Conservation (phyloP, 2,329 filamentous ascomycete species). For the Lachnellula arida region DNA sequence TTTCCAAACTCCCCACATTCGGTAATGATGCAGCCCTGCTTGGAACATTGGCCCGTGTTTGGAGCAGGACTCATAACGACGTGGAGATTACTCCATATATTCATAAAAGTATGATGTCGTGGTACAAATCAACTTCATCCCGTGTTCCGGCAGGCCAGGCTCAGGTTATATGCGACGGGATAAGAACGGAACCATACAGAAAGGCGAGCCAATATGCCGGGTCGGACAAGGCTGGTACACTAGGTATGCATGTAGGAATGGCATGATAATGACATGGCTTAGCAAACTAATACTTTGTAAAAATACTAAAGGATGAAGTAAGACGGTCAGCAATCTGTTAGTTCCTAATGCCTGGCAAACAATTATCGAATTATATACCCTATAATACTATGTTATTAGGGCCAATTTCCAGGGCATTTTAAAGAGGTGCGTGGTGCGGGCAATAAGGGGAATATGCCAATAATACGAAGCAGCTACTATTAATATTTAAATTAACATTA, state of each 20-base stretch:
- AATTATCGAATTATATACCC: not conserved
- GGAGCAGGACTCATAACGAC: not conserved
- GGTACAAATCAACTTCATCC: not conserved
- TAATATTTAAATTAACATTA: not conserved
- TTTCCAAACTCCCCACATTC: not conserved
- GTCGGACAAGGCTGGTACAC: not conserved
- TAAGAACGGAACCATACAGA: not conserved
- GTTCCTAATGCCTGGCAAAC: not conserved
- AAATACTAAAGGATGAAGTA: no score
- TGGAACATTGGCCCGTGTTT: not conserved
- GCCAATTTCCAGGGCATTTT: constrained; percentile 3
- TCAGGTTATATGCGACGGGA: not conserved
- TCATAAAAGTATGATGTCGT: not conserved
- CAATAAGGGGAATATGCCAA: not conserved
- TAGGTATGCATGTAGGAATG: no score
- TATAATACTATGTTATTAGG: not conserved
- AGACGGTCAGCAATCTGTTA: not conserved
- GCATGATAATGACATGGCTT: no score
- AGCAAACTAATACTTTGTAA: not conserved
- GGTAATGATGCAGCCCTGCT: not conserved
- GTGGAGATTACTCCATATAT: not conserved
- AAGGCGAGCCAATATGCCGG: not conserved
- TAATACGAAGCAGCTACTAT: not conserved
- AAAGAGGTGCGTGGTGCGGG: not conserved
- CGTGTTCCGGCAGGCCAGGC: no score